phyloP scores from a whole-genome alignment of 2,329 filamentous ascomycete genomes.

The Phaeomoniella chlamydospora region DNA sequence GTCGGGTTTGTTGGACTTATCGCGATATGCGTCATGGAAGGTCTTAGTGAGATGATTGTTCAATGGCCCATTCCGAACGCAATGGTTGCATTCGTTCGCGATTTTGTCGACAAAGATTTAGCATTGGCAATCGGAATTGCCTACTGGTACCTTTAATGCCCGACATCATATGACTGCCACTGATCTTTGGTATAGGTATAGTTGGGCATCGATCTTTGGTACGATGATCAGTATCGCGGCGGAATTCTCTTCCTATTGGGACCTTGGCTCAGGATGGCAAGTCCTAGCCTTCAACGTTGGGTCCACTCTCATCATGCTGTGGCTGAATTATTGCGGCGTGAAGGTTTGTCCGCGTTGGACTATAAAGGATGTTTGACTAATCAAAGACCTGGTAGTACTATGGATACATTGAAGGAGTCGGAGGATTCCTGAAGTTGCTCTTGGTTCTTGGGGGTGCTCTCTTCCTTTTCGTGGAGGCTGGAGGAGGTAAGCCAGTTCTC shows the following conservation, averaged over 20 bases:
- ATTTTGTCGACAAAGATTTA: slow-evolving; percentile 21
- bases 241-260: slow-evolving; percentile 15
- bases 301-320: background rate
- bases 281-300: slow-evolving; percentile 1
- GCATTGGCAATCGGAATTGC: slow-evolving; percentile 19
- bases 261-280: background rate
- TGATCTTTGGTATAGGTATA: background rate
- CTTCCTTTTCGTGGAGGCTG: no score
- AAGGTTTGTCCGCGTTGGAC: no score
- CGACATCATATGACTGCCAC: background rate
- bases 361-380: no score
- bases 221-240: slow-evolving; percentile 15
- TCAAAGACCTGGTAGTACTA: no score
- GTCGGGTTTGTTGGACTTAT: slow-evolving; percentile 18
- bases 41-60: slow-evolving; percentile 21
- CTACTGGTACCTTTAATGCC: slow-evolving; percentile 18
- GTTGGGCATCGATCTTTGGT: slow-evolving; percentile 10
- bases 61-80: slow-evolving; percentile 23
- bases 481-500: no score
- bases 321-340: no score
- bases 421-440: slow-evolving; percentile 1
- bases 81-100: slow-evolving; percentile 18
- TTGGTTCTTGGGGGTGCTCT: background rate
- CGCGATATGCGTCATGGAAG: slow-evolving; percentile 22
- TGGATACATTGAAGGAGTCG: background rate